Base-by-base conservation (phyloP, 164 flowering plant genomes). In the Hamamelis virginiana region DNA sequence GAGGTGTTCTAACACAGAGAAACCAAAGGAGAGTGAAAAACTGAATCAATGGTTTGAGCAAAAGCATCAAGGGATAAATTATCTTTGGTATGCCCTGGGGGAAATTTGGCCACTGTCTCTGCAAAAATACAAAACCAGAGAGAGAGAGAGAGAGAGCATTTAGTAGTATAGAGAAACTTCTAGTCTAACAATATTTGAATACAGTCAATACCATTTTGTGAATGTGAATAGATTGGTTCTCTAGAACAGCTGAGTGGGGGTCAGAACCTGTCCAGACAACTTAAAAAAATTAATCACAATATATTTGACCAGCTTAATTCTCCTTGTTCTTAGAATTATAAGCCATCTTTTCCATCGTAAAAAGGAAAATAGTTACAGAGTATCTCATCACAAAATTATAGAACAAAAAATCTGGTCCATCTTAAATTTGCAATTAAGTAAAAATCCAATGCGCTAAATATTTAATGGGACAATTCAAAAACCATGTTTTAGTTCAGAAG, bases 21-120 rank as follows among this genome's bases (percentile, higher is more conserved):
- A 80, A 83, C 98, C 97, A 94, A 61, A 94, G 86, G 64, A 95
- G 97, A 82, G 78, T 72, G 15, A 87, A 18, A 74, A 95, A 89
- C 78, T 95, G 99, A 73, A 84, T 25, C 50, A 92, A 44, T 19
- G 96, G 86, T 91, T 95, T 95, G 16, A 91, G 51, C 68, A 94
- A 68, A 71, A 95, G 94, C 72, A 83, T 59, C 38, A 91, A 59
- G 5, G 84, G 83, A 16, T 69, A 68, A 28, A 92, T 69, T 64
- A 91, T 74, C 81, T 73, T 87, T 8, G 93, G 93, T 53, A 87
- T 73, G 48, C 80, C 65, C 61, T 65, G 75, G 28, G 75, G 77
- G 50, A 74, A 9, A 62, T 68, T 71, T 50, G 90, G 91, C 91
- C 89, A 87, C 28, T 81, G 90, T 51, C 52, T 82, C 97, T 92